A percentile compares a stretch with the other conserved stretches of the same genome.
These are phyloP conservation scores for Suhomyces anneliseae DNA, from an alignment of 1,139 yeast genomes.

Conservation along the genomic window DNA sequence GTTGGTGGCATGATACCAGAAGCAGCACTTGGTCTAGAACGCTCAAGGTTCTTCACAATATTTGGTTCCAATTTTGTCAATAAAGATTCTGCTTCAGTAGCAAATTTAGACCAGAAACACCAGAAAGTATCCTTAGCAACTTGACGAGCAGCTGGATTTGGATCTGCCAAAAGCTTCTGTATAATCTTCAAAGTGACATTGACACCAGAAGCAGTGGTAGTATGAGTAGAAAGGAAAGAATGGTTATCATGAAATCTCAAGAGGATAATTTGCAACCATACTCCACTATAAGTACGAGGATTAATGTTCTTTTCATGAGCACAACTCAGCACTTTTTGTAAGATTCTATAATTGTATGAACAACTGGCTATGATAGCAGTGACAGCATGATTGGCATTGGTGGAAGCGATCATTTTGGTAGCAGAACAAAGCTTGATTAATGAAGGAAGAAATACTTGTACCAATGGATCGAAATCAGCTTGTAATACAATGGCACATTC, in stretches of 20 bases:
- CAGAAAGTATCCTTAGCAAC: slow-evolving; percentile 74
- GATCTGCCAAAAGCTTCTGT: slow-evolving; percentile 67
- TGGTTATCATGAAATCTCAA: slow-evolving; percentile 35
- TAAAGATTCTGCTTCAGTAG: slow-evolving; percentile 54
- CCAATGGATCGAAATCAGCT: slow-evolving; percentile 52
- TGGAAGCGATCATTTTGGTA: slow-evolving; percentile 77
- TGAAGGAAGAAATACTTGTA: slow-evolving; percentile 60
- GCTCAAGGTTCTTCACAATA: slow-evolving; percentile 38
- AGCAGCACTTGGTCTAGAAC: slow-evolving; percentile 46
- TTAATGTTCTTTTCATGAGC: slow-evolving; percentile 67
- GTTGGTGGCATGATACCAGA: not conserved
- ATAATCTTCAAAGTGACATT: slow-evolving; percentile 56
- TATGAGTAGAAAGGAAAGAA: slow-evolving; percentile 36
- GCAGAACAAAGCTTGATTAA: slow-evolving; percentile 67
- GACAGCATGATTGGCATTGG: slow-evolving; percentile 69
- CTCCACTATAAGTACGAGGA: slow-evolving; percentile 68
- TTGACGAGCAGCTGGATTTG: slow-evolving; percentile 79
- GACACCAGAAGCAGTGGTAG: slow-evolving; percentile 34
- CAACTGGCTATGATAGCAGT: slow-evolving; percentile 59
- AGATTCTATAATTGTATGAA: slow-evolving; percentile 51
- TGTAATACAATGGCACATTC: slow-evolving; percentile 60
- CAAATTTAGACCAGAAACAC: slow-evolving; percentile 53
- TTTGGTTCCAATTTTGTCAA: slow-evolving; percentile 46
- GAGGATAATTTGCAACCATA: slow-evolving; percentile 67
- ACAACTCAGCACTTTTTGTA: slow-evolving; percentile 53